Conservation (phyloP, 768 basidiomycete genomes). For the Suillus paluster region DNA sequence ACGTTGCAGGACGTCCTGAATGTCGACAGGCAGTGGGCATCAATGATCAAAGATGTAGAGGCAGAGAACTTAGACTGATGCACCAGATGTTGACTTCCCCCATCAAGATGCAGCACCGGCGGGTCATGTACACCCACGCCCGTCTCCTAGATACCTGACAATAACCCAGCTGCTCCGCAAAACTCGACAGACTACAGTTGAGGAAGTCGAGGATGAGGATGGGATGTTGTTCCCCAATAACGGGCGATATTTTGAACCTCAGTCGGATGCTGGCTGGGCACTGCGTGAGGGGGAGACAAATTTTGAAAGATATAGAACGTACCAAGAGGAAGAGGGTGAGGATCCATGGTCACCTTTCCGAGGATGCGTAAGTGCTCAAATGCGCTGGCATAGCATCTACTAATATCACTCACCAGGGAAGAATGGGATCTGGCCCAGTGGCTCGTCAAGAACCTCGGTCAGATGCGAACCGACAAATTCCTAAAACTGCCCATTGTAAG, state of each 20-base stretch:
- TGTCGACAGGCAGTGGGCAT: slow-evolving; percentile 6
- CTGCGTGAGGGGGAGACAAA: background rate
- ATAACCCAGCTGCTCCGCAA: background rate
- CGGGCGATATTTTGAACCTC: background rate
- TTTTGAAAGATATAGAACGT: background rate
- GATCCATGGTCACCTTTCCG: slow-evolving; percentile 30
- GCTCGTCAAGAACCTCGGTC: slow-evolving; percentile 33
- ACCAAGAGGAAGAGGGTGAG: background rate
- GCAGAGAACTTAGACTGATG: too few relatives aligned
- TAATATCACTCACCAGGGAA: slow-evolving; percentile 13
- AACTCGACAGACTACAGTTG: background rate
- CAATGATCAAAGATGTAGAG: too few relatives aligned
- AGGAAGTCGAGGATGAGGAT: slow-evolving; percentile 9
- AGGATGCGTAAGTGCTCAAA: slow-evolving; percentile 8
- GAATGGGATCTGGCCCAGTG: slow-evolving; percentile 42
- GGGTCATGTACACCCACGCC: too few relatives aligned
- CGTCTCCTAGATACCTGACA: too few relatives aligned
- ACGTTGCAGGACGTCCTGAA: slow-evolving; percentile 4
- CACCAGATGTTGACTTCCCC: too few relatives aligned
- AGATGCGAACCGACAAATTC: slow-evolving; percentile 36
- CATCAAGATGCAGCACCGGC: too few relatives aligned
- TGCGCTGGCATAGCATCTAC: too few relatives aligned
- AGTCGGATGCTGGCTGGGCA: background rate
- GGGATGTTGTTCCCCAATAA: background rate
- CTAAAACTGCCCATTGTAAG: slow-evolving; percentile 35